Percentiles rank a stretch among this genome's conserved stretches.
These are phyloP conservation scores for Annulohypoxylon bovei DNA, from an alignment of 495 filamentous ascomycete genomes.

Conservation along the genomic window DNA sequence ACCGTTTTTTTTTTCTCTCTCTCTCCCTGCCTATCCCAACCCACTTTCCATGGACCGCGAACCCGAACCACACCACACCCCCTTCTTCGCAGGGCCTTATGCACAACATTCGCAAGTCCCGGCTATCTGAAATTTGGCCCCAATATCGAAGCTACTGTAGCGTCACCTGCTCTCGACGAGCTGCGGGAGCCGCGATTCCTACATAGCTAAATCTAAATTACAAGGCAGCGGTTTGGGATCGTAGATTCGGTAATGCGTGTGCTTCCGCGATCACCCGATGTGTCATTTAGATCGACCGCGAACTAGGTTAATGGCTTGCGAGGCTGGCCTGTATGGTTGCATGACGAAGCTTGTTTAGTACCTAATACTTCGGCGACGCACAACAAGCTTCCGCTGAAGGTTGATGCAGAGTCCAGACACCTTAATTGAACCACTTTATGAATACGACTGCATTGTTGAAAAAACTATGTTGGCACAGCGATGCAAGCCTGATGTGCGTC, in stretches of 20 bases:
- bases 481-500: neutral
- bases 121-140: slow-evolving; percentile 11
- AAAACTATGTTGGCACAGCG: neutral
- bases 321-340: neutral
- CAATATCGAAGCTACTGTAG: slow-evolving; percentile 3
- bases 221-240: neutral
- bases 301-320: neutral
- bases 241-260: neutral
- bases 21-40: neutral
- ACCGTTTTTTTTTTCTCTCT: slow-evolving; percentile 4
- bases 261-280: neutral
- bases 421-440: slow-evolving; percentile 15
- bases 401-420: slow-evolving; percentile 18
- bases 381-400: slow-evolving; percentile 3
- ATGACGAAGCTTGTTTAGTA: neutral
- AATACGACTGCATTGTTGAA: neutral
- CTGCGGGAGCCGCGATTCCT: slow-evolving; percentile 11
- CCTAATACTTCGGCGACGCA: neutral
- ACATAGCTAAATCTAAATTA: neutral
- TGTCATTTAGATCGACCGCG: neutral
- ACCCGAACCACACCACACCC: neutral
- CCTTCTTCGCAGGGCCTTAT: slow-evolving; percentile 16
- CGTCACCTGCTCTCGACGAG: slow-evolving; percentile 11
- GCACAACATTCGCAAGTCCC: slow-evolving; percentile 11
- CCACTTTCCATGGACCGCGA: slow-evolving; percentile 9